Evolutionary conservation across 1,139 yeast species (phyloP).

Genomic region (Candida sanyaensis): DNA sequence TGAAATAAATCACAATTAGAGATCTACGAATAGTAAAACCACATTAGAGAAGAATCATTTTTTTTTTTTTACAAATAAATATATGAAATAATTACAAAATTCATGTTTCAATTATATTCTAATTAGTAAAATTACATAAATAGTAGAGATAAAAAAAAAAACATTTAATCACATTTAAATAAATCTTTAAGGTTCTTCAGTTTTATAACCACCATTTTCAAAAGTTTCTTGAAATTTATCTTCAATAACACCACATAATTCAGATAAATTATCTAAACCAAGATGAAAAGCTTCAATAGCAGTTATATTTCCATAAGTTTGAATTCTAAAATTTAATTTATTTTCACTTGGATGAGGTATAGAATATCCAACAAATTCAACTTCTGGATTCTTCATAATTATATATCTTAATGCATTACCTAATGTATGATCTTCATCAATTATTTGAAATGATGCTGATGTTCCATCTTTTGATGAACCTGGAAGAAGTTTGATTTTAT

Average conservation of each 20-base stretch:
- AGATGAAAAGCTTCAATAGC: constrained; percentile 93
- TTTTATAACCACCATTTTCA: constrained; percentile 50
- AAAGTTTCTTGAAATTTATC: constrained; percentile 69
- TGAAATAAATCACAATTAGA: too few species aligned
- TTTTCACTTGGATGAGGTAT: constrained; percentile 99
- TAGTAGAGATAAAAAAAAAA: too few species aligned
- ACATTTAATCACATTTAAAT: too few species aligned
- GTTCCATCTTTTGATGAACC: constrained; percentile 96
- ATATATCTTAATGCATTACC: constrained; percentile 93
- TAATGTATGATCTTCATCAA: constrained; percentile 92
- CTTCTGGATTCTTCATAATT: constrained; percentile 97
- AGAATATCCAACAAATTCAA: constrained; percentile 96
- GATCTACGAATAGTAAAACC: too few species aligned
- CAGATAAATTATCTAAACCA: constrained; percentile 84
- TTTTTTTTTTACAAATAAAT: too few species aligned
- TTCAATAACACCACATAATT: constrained; percentile 82
- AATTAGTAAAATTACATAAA: too few species aligned
- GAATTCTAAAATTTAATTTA: constrained; percentile 85
- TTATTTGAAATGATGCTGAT: constrained; percentile 90
- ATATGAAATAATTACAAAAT: too few species aligned
- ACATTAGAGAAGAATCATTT: too few species aligned
- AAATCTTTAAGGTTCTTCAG: constrained; percentile 27
- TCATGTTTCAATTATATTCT: too few species aligned
- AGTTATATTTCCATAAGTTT: constrained; percentile 85
- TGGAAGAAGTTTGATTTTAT: constrained; percentile 65